Base-by-base conservation (phyloP, 2,329 filamentous ascomycete species). In the Cryoendolithus antarcticus region DNA sequence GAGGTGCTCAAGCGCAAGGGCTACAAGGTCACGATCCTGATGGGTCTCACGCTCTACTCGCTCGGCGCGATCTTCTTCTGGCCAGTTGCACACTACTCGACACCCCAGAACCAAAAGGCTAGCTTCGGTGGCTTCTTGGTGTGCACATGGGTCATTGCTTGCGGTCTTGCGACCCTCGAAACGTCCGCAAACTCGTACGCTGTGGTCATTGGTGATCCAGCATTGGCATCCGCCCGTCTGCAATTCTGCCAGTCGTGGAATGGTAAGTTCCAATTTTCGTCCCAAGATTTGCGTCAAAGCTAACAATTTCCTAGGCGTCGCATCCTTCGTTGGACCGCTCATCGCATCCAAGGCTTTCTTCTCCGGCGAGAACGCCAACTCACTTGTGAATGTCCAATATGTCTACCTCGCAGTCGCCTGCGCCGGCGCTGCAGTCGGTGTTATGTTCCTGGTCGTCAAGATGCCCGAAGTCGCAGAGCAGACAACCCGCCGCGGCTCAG, bases 21-120 rank as follows among this genome's bases (percentile, higher is more conserved):
- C 28, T 67, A 67, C 52, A 65, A 62, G 45, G 42, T 59, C 42
- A 66, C 63, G 15, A 66, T 67, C 49, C 54, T 68, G 40, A 61
- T 61, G 56, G 59, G 59, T 29, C 50, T 62, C 6, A 37, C 38
- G 9, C 45, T 62, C 37, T 61, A 61, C 53, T 59, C 55, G 6
- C 39, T 61, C 37, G 59, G 59, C 45, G 62, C 59, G 11, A 41
- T 62, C 41, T 48, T 59, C 43, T 61, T 62, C 49, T 62, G 59
- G 58, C 59, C 59, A 2, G 53, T 52, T 6, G 58, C 58, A 3
- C 56, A 61, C 39, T 61, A 58, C 47, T 44, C 48, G 12, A 50
- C 30, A 10, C 48, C 51, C 8, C 35, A 40, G 7, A 58, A 58
- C 40, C 44, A 48, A 8, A 50, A 46, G 37, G 56, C 54, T 6